Conservation (phyloP, 352 stramenopile genomes). For the Thalassiosira exigua region DNA sequence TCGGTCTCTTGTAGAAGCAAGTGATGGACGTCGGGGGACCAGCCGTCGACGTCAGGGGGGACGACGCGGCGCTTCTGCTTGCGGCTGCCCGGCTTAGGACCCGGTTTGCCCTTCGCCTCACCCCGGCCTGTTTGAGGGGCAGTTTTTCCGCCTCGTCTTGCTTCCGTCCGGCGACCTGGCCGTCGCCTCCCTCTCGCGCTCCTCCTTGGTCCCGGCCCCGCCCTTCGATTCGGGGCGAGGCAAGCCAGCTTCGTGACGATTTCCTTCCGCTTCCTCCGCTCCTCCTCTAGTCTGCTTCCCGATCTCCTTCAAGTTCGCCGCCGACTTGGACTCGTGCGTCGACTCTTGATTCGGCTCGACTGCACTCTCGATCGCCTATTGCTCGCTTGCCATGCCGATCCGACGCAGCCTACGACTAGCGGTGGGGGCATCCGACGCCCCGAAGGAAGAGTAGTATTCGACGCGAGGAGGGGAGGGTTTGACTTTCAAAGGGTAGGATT, state of each 20-base stretch:
- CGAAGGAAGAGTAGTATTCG: slow-evolving; percentile 37
- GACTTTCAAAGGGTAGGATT: too few species aligned
- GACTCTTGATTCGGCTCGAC: slow-evolving; percentile 28
- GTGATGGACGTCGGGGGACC: slow-evolving; percentile 58
- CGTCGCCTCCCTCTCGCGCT: slow-evolving; percentile 26
- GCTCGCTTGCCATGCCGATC: slow-evolving; percentile 48
- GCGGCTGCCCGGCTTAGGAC: too few species aligned
- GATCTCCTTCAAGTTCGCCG: slow-evolving; percentile 61
- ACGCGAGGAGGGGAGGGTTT: neutral
- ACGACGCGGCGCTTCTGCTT: too few species aligned
- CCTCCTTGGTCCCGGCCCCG: slow-evolving; percentile 17
- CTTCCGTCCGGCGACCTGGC: slow-evolving; percentile 9
- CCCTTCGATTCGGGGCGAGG: slow-evolving; percentile 30
- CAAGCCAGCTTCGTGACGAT: slow-evolving; percentile 4
- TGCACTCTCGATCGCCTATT: too few species aligned
- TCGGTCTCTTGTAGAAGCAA: slow-evolving; percentile 32
- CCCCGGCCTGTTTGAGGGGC: neutral
- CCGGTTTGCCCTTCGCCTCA: neutral
- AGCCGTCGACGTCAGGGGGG: slow-evolving; percentile 49
- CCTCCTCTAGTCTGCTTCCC: slow-evolving; percentile 66
- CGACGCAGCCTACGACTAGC: slow-evolving; percentile 15
- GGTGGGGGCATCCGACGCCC: neutral
- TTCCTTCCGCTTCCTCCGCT: slow-evolving; percentile 50
- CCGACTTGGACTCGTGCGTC: slow-evolving; percentile 32
- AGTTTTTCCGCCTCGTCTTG: slow-evolving; percentile 5